Conservation (phyloP, 768 basidiomycete genomes). For the Podaxis carcinomalis region DNA sequence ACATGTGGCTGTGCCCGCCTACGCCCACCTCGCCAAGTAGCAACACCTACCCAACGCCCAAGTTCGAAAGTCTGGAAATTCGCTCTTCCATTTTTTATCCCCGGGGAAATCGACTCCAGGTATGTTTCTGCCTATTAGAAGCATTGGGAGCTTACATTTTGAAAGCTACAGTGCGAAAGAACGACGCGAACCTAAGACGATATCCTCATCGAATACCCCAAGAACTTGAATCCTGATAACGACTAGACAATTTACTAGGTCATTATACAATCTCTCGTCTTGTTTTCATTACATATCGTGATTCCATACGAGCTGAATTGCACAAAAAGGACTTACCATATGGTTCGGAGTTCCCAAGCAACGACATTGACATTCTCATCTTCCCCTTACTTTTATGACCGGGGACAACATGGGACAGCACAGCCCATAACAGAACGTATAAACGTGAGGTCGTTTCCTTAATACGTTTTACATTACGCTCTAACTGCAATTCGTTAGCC, state of each 20-base stretch:
- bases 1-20: neutral
- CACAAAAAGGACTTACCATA: slow-evolving; percentile 14
- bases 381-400: slow-evolving; percentile 71
- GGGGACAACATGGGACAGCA: slow-evolving; percentile 65
- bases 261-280: neutral
- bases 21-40: neutral
- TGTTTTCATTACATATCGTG: neutral
- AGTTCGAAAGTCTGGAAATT: neutral
- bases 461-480: neutral
- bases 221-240: neutral
- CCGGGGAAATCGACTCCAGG: neutral
- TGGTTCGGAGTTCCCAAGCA: slow-evolving; percentile 44
- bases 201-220: neutral
- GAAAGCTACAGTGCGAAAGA: neutral
- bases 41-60: neutral
- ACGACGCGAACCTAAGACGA: neutral
- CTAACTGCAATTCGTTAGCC: slow-evolving; percentile 26
- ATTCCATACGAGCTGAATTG: neutral
- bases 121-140: neutral
- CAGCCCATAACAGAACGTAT: slow-evolving; percentile 78
- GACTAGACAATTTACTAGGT: neutral
- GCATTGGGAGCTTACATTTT: neutral
- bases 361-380: slow-evolving; percentile 61
- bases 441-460: slow-evolving; percentile 45
- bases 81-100: neutral